phyloP scores from a whole-genome alignment of 768 basidiomycete species.

The Punctularia strigosozonata region DNA sequence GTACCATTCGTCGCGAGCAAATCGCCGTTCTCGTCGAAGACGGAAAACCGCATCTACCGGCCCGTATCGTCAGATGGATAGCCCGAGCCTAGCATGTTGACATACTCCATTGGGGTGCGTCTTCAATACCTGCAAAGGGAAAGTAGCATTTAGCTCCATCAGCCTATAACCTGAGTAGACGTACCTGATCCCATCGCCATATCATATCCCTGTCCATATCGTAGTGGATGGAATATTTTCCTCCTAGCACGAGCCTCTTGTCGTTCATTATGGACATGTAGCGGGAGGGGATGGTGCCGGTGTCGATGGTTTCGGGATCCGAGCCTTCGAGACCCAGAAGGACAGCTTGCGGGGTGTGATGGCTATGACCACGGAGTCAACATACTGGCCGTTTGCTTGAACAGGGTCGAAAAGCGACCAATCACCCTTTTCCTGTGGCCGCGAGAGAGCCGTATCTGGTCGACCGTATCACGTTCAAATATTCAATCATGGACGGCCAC shows the following conservation, averaged over 20 bases:
- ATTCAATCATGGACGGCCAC: background rate
- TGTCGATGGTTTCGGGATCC: slow-evolving; percentile 90
- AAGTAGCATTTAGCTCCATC: no score
- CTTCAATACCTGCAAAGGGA: no score
- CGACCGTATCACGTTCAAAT: slow-evolving; percentile 4
- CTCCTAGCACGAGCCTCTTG: slow-evolving; percentile 59
- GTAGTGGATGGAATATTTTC: slow-evolving; percentile 66
- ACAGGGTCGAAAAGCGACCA: slow-evolving; percentile 1
- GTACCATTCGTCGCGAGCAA: slow-evolving; percentile 88
- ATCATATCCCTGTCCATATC: slow-evolving; percentile 89
- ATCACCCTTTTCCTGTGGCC: slow-evolving; percentile 56
- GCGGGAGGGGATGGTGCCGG: slow-evolving; percentile 68
- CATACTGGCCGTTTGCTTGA: slow-evolving; percentile 63
- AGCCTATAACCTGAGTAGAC: no score
- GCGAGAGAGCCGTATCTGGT: slow-evolving; percentile 82
- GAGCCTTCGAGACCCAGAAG: slow-evolving; percentile 75
- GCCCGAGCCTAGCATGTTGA: no score
- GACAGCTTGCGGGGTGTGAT: slow-evolving; percentile 82
- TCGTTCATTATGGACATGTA: slow-evolving; percentile 57
- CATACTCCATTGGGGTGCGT: slow-evolving; percentile 91
- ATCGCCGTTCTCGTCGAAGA: slow-evolving; percentile 70
- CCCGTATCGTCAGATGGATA: no score
- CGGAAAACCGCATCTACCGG: slow-evolving; percentile 87
- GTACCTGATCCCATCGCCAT: slow-evolving; percentile 82
- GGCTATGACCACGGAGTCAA: slow-evolving; percentile 27